These are phyloP conservation scores for Fraxinus latifolia DNA, from an alignment of 305 asterid genomes.

Conservation along the genomic window DNA sequence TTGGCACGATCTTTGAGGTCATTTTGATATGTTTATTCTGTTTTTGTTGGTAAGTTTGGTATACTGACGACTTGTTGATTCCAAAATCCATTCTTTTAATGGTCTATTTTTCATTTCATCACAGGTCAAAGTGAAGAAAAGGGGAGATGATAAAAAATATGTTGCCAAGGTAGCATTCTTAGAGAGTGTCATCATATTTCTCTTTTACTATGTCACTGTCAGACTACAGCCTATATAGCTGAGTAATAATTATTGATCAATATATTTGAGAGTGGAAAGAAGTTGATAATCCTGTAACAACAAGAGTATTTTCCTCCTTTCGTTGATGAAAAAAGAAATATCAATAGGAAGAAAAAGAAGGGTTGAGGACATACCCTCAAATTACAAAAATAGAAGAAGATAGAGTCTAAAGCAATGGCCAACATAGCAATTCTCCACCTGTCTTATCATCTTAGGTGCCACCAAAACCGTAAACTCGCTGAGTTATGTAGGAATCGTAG, in stretches of 20 bases:
- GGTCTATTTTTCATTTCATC: constrained; percentile 22
- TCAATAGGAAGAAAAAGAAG: not conserved
- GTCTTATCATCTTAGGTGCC: not conserved
- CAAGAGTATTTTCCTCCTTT: not conserved
- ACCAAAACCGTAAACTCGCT: not conserved
- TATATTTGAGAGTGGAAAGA: not conserved
- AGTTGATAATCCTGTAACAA: not conserved
- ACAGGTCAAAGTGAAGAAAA: constrained; percentile 84
- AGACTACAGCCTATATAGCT: not conserved
- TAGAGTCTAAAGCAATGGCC: not conserved
- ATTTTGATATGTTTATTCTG: not conserved
- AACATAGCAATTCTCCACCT: not conserved
- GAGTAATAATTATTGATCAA: not conserved
- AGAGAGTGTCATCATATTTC: not conserved
- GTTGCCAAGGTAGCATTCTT: constrained; percentile 71
- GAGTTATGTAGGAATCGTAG: not conserved
- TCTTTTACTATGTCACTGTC: not conserved
- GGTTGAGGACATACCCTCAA: not conserved
- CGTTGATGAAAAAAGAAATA: not conserved
- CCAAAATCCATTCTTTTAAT: not conserved
- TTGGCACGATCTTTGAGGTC: not conserved
- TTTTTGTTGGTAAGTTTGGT: not conserved
- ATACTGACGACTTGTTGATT: not conserved
- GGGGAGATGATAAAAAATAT: constrained; percentile 89
- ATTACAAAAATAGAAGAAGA: not conserved